Percentiles rank a stretch among this genome's conserved stretches.
Conservation (phyloP, 2,329 filamentous ascomycete species). For the Zymoseptoria crescenta region DNA sequence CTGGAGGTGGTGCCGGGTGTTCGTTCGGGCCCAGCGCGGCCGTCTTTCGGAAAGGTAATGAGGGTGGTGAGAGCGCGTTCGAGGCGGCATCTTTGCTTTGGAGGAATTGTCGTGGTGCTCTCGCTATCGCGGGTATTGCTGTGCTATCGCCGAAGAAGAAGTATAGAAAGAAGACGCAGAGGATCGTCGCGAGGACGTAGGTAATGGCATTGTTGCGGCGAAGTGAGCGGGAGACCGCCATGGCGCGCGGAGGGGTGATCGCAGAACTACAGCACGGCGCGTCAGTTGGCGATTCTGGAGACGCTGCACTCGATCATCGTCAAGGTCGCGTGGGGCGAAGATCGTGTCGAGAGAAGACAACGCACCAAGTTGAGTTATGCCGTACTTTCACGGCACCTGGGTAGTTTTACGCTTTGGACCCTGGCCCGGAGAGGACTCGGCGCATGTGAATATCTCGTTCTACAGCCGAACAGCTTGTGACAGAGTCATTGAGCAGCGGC, state of each 20-base stretch:
- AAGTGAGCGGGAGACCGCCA: constrained; percentile 58
- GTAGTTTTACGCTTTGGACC: not conserved
- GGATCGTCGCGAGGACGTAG: constrained; percentile 60
- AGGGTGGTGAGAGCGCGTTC: constrained; percentile 65
- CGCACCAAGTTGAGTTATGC: not conserved
- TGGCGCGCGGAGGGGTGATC: constrained; percentile 26
- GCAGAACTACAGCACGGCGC: not conserved
- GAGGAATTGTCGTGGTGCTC: constrained; percentile 41
- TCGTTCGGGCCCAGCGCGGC: constrained; percentile 46
- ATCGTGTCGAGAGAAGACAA: not conserved
- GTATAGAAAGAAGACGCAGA: constrained; percentile 54
- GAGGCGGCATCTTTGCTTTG: constrained; percentile 51
- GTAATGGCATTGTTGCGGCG: constrained; percentile 74
- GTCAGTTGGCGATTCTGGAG: not conserved
- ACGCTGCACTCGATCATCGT: not conserved
- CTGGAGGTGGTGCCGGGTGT: constrained; percentile 64
- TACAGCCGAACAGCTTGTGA: no score
- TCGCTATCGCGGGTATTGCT: constrained; percentile 52
- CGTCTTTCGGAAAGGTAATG: constrained; percentile 64
- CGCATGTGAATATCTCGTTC: not conserved
- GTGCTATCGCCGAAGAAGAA: constrained; percentile 47
- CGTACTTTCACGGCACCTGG: not conserved
- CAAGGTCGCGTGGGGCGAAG: not conserved
- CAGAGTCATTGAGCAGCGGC: not conserved
- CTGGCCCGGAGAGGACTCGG: not conserved